A percentile compares a stretch with the other conserved stretches of the same genome.
Conservation (phyloP, 108 stramenopile genomes). For the Fragilaria radians region DNA sequence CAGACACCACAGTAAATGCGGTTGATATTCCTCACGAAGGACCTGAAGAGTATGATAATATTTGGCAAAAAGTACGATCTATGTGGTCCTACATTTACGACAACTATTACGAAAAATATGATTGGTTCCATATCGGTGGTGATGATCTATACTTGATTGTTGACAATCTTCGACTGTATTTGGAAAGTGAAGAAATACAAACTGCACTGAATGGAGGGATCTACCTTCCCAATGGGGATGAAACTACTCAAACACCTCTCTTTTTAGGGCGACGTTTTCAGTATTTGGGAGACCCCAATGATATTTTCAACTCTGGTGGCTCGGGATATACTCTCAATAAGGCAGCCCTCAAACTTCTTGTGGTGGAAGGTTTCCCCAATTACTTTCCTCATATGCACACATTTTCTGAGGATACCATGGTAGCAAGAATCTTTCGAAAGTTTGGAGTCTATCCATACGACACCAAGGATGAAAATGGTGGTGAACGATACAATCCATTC, state of each 20-base stretch:
- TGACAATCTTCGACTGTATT: constrained; percentile 86
- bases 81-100: constrained; percentile 95
- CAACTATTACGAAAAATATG: constrained; percentile 82
- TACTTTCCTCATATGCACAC: constrained; percentile 79
- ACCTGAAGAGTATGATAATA: constrained; percentile 93
- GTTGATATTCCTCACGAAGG: constrained; percentile 92
- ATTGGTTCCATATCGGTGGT: constrained; percentile 54
- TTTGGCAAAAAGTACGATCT: constrained; percentile 95
- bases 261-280: constrained; percentile 88
- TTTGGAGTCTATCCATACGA: constrained; percentile 72
- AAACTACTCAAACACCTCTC: constrained; percentile 66
- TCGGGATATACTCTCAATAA: constrained; percentile 93
- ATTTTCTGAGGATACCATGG: constrained; percentile 86
- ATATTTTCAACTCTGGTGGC: constrained; percentile 93
- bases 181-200: constrained; percentile 77
- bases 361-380: constrained; percentile 54
- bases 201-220: constrained; percentile 77
- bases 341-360: constrained; percentile 76
- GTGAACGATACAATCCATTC: constrained; percentile 95
- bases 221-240: constrained; percentile 61
- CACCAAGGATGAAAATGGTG: constrained; percentile 84
- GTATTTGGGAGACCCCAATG: constrained; percentile 56
- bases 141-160: constrained; percentile 92
- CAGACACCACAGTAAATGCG: constrained; percentile 62
- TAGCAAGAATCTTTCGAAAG: constrained; percentile 68